Evolutionary conservation across 345 rosid species (phyloP), one percentile per base, ranked within the genome.

Genomic region (Gynandropsis gynandra): DNA sequence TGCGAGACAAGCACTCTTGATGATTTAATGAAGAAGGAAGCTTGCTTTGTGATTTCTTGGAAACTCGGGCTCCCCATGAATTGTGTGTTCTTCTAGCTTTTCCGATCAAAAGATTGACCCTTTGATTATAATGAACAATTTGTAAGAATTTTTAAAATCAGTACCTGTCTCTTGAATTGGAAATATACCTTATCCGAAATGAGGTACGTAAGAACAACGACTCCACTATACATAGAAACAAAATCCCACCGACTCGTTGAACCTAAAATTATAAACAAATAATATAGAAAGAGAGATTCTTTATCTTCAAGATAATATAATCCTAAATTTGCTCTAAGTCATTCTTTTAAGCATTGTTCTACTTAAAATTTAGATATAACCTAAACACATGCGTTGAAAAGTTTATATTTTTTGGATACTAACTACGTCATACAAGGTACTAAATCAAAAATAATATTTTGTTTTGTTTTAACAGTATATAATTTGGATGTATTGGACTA

Each of bases 1-100:
- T 0, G 76, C 83, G 61, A 86, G 65, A 13, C 94, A 77, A 16
- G 86, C 85, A 20, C 76, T 81, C 71, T 81, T 89, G 74, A 65
- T 65, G 74, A 65, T 65, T 77, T 80, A 48, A 86, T 43, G 84
- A 78, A 83, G 81, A 80, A 77, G 39, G 94, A 83, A 50, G 94
- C 95, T 69, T 83, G 95, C 35, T 59, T 76, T 72, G 75, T 86
- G 50, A 83, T 60, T 40, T 81, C 84, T 41, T 72, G 68, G 47
- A 83, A 72, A 29, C 67, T 58, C 9, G 75, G 80, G 54, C 57
- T 78, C 8, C 65, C 77, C 87, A 80, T 83, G 34, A 52, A 65
- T 59, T 27, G 52, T 55, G 52, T 65, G 9, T n/a, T 37, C 11
- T 54, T 56, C 8, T 24, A 24, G 29, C 2, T 89, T 67, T 13